Evolutionary conservation across 2,329 filamentous ascomycete species (phyloP).

Genomic region (Alternaria novae-zelandiae): DNA sequence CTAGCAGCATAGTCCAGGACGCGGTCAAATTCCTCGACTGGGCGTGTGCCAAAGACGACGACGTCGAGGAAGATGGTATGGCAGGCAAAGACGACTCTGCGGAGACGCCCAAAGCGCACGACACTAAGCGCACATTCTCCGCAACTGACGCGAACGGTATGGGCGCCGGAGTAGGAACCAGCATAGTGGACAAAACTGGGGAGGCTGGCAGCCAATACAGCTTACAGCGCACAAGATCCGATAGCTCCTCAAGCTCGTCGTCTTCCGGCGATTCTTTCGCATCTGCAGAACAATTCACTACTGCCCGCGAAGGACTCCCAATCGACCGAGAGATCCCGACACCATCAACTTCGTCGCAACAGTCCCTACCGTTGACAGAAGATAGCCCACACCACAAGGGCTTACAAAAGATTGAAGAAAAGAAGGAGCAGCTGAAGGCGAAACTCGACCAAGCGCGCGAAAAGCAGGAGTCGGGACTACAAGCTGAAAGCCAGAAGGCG

Average conservation of each 20-base stretch:
- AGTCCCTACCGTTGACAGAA: constrained; percentile 25
- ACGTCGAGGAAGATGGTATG: constrained; percentile 14
- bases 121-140: constrained; percentile 29
- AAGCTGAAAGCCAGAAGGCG: constrained; percentile 45
- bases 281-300: constrained; percentile 52
- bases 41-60: constrained; percentile 63
- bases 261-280: constrained; percentile 49
- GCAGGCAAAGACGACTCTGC: constrained; percentile 34
- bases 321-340: constrained; percentile 33
- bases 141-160: constrained; percentile 43
- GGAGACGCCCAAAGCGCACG: constrained; percentile 17
- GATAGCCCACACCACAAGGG: constrained; percentile 54
- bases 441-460: constrained; percentile 65
- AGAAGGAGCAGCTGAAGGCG: constrained; percentile 64
- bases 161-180: constrained; percentile 46
- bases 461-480: constrained; percentile 52
- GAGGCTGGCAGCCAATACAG: constrained; percentile 1
- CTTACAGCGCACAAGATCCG: constrained; percentile 36
- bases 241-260: constrained; percentile 30
- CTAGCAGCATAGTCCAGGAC: constrained; percentile 78
- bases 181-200: constrained; percentile 41
- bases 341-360: constrained; percentile 34
- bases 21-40: constrained; percentile 83
- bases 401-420: constrained; percentile 67
- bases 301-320: constrained; percentile 39